Evolutionary conservation across 768 basidiomycete species (phyloP).

Genomic region (Mycena vulgaris): DNA sequence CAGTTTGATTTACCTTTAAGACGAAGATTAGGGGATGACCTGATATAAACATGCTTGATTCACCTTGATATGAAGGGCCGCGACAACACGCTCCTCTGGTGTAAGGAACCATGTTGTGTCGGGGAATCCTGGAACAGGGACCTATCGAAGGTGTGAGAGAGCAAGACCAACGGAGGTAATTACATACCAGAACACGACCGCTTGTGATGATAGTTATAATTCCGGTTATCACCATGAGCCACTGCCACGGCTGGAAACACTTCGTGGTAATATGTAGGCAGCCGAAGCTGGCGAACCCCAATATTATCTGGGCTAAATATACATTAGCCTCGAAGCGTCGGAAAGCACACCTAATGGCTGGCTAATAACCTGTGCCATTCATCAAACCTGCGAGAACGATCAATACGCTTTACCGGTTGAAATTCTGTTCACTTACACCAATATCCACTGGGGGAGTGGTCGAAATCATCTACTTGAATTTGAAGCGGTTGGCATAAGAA

Average conservation of each 20-base stretch:
- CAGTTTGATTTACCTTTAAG: conserved; percentile 80
- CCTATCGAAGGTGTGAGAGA: conserved; percentile 43
- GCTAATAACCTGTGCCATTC: conserved; percentile 85
- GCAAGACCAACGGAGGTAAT: conserved; percentile 42
- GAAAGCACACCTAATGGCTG: conserved; percentile 14
- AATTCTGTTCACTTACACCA: conserved; percentile 65
- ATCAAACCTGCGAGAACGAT: conserved; percentile 66
- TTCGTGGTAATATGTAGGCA: conserved; percentile 60
- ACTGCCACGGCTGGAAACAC: conserved; percentile 69
- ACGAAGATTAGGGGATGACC: no score
- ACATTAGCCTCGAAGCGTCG: neutral
- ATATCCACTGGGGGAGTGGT: conserved; percentile 67
- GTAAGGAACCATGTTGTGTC: conserved; percentile 82
- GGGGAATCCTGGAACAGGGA: conserved; percentile 80
- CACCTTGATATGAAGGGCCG: conserved; percentile 73
- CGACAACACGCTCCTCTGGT: conserved; percentile 69
- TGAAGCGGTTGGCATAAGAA: no score
- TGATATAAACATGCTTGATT: no score
- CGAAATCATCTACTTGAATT: no score
- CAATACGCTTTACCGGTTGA: no score
- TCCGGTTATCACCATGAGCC: conserved; percentile 48
- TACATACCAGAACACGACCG: conserved; percentile 63
- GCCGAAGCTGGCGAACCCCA: conserved; percentile 67
- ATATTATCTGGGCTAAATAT: conserved; percentile 74
- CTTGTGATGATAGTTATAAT: conserved; percentile 39